These are phyloP conservation scores for Leucaena leucocephala DNA, from an alignment of 306 rosid genomes.

Conservation along the genomic window DNA sequence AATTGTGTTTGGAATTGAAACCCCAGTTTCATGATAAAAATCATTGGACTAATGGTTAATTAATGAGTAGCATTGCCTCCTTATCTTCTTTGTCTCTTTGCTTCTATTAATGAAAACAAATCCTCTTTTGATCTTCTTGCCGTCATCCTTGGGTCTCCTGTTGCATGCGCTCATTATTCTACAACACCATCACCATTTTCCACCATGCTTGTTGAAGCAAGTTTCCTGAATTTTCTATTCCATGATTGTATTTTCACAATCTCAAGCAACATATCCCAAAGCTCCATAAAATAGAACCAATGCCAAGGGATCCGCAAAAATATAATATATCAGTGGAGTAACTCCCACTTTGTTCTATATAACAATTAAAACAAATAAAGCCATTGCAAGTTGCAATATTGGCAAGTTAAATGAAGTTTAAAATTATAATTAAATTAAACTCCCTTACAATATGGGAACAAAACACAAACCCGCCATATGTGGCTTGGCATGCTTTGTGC, in stretches of 20 bases:
- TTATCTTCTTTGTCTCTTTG: not conserved
- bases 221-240: not conserved
- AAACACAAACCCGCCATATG: not conserved
- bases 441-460: not conserved
- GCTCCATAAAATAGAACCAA: no score
- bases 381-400: not conserved
- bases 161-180: slow-evolving; percentile 36
- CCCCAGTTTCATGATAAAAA: no score
- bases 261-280: not conserved
- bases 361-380: not conserved
- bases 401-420: not conserved
- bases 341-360: not conserved
- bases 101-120: not conserved
- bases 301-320: no score
- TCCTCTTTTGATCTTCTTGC: not conserved
- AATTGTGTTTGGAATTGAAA: not conserved
- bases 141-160: not conserved
- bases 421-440: not conserved
- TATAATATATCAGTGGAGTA: no score
- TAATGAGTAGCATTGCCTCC: no score
- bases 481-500: not conserved
- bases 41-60: no score
- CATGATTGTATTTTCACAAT: not conserved
- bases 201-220: not conserved
- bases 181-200: not conserved